A percentile compares a stretch with the other conserved stretches of the same genome.
Conservation (phyloP, 768 basidiomycete species). For the Psilocybe azurescens region DNA sequence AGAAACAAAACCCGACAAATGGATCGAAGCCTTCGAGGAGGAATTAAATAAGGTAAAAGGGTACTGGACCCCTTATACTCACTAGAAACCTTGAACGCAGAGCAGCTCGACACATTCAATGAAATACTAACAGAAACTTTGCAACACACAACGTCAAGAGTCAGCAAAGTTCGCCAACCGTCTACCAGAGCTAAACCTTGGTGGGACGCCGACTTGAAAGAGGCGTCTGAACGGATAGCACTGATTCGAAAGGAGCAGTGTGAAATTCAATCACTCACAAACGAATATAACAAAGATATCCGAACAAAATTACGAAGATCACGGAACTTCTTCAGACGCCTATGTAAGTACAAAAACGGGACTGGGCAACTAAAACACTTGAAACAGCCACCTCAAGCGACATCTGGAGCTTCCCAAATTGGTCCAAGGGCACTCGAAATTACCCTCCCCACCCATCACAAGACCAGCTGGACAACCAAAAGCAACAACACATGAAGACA, state of each 20-base stretch:
- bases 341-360: conserved; percentile 23
- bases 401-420: conserved; percentile 29
- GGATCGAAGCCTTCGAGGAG: too few species aligned
- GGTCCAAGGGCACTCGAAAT: conserved; percentile 28
- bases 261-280: too few species aligned
- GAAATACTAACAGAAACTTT: too few species aligned
- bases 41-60: too few species aligned
- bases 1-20: too few species aligned
- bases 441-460: conserved; percentile 30
- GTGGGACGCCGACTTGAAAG: conserved; percentile 25
- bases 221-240: conserved; percentile 11
- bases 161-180: not conserved
- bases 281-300: conserved; percentile 1
- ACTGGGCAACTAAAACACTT: conserved; percentile 24
- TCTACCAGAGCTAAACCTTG: conserved; percentile 14
- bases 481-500: conserved; percentile 23
- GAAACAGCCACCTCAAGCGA: conserved; percentile 21
- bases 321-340: conserved; percentile 22
- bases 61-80: too few species aligned
- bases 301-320: conserved; percentile 12
- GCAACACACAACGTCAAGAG: too few species aligned
- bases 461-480: conserved; percentile 10
- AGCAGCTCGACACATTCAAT: too few species aligned
- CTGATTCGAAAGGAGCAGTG: not conserved
- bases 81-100: too few species aligned